phyloP scores from a whole-genome alignment of 2,329 filamentous ascomycete genomes.

The Xylaria sp. region DNA sequence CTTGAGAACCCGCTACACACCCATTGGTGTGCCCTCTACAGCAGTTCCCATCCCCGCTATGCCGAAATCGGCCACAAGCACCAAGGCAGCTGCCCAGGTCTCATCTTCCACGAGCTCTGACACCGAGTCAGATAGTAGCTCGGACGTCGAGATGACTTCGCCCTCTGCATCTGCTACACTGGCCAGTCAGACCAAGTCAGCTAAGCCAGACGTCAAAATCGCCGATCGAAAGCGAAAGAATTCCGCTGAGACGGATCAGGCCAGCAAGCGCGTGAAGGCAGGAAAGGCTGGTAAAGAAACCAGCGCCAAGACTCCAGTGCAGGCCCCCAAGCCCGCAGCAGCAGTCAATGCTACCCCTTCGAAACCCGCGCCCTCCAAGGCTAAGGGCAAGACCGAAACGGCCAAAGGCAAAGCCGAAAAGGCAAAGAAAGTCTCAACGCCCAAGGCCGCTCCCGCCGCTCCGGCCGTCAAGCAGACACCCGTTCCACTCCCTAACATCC shows the following conservation, averaged over 20 bases:
- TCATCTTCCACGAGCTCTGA: conserved; percentile 32
- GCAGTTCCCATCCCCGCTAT: conserved; percentile 3
- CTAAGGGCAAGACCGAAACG: conserved; percentile 30
- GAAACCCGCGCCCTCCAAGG: conserved; percentile 23
- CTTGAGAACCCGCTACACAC: conserved; percentile 61
- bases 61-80: not conserved
- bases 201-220: conserved; percentile 21
- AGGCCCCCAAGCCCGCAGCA: conserved; percentile 27
- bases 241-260: conserved; percentile 26
- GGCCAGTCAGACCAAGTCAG: conserved; percentile 23
- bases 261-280: conserved; percentile 30
- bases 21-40: conserved; percentile 50
- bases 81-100: conserved; percentile 35
- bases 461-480: conserved; percentile 22
- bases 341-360: conserved; percentile 20
- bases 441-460: conserved; percentile 15
- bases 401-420: conserved; percentile 20
- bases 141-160: conserved; percentile 42
- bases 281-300: conserved; percentile 1
- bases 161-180: conserved; percentile 30
- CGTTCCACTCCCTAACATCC: conserved; percentile 24
- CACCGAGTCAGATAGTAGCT: conserved; percentile 41
- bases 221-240: conserved; percentile 38
- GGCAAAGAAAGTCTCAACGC: not conserved
- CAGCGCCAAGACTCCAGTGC: conserved; percentile 30